These are phyloP conservation scores for Xylariomycetidae sp. DNA, from an alignment of 2,329 filamentous ascomycete species.

Conservation along the genomic window DNA sequence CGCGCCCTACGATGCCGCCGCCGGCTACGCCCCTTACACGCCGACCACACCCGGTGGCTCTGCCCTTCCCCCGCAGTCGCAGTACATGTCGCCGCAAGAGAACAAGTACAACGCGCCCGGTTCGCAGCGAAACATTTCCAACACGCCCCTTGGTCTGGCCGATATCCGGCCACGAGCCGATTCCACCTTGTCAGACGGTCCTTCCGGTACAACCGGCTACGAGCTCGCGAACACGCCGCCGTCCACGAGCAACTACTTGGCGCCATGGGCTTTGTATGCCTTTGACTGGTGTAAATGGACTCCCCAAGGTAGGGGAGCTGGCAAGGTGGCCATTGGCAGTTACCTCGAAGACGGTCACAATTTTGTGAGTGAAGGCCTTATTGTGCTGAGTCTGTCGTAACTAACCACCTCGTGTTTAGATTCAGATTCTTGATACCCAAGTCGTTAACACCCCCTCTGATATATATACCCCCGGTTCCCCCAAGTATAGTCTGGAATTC, in stretches of 20 bases:
- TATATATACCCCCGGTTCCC: conserved; percentile 61
- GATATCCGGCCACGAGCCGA: conserved; percentile 87
- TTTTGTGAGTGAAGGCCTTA: conserved; percentile 56
- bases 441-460: conserved; percentile 64
- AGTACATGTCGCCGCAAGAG: conserved; percentile 57
- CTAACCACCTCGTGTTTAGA: conserved; percentile 44
- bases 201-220: conserved; percentile 55
- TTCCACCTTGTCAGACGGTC: conserved; percentile 68
- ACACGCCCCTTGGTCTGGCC: conserved; percentile 83
- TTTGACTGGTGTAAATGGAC: conserved; percentile 99
- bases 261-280: conserved; percentile 92
- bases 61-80: conserved; percentile 41
- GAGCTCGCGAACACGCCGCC: conserved; percentile 60
- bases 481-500: conserved; percentile 79
- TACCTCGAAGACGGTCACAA: conserved; percentile 98
- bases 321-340: conserved; percentile 91
- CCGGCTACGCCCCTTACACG: conserved; percentile 50
- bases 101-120: conserved; percentile 50
- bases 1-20: conserved; percentile 48
- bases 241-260: conserved; percentile 85
- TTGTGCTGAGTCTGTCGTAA: not conserved
- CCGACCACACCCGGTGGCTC: conserved; percentile 58
- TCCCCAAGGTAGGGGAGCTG: conserved; percentile 70
- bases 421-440: conserved; percentile 93
- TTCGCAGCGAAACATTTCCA: conserved; percentile 61